Evolutionary conservation across 2,329 filamentous ascomycete genomes (phyloP).

Genomic region (Camptophora hylomeconis): DNA sequence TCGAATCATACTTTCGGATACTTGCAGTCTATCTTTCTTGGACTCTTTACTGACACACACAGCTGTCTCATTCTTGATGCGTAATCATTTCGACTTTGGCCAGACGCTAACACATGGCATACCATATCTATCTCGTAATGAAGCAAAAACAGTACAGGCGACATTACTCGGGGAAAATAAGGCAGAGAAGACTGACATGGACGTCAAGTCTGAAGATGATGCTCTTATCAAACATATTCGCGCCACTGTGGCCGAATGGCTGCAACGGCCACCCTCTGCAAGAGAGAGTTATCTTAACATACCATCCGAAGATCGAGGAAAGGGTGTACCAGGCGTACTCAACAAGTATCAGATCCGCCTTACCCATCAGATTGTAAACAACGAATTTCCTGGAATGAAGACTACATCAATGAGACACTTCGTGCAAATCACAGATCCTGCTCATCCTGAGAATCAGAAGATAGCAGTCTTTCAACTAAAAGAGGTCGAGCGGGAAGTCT

Average conservation of each 20-base stretch:
- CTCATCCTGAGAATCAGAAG: conserved; percentile 23
- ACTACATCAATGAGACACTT: conserved; percentile 26
- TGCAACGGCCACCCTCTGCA: conserved; percentile 28
- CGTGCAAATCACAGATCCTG: conserved; percentile 28
- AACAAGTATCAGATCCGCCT: conserved; percentile 51
- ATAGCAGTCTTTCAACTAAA: conserved; percentile 14
- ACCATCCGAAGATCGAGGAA: conserved; percentile 19
- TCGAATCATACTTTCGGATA: no score
- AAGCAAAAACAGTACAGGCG: conserved; percentile 37
- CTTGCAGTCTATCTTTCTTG: no score
- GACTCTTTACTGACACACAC: conserved; percentile 20
- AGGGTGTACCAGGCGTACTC: conserved; percentile 22
- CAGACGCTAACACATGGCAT: conserved; percentile 44
- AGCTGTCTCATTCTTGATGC: conserved; percentile 49
- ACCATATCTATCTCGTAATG: conserved; percentile 48
- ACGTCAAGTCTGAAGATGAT: conserved; percentile 40
- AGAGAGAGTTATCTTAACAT: conserved; percentile 33
- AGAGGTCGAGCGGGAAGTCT: conserved; percentile 20
- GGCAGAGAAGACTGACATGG: conserved; percentile 28
- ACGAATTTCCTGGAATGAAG: conserved; percentile 38
- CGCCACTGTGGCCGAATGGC: conserved; percentile 27
- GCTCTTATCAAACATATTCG: conserved; percentile 30
- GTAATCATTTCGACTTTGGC: conserved; percentile 45
- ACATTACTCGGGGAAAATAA: conserved; percentile 29
- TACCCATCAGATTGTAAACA: conserved; percentile 52